Conservation (phyloP, 495 filamentous ascomycete species). For the Ascobolus immersus region DNA sequence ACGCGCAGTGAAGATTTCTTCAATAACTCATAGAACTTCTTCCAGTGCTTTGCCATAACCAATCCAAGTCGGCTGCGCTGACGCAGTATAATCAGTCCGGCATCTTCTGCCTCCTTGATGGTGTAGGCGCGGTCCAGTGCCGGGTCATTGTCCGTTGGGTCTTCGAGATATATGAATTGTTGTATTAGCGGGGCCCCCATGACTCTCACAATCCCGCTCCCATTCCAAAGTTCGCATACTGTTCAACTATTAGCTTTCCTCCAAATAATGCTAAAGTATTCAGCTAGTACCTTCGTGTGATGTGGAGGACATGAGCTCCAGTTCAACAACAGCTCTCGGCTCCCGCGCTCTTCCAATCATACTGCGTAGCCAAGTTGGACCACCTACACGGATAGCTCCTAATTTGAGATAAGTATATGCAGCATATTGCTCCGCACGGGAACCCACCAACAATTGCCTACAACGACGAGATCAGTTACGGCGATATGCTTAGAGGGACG, state of each 20-base stretch:
- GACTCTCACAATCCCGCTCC: conserved; percentile 3
- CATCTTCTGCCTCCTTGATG: too few relatives aligned
- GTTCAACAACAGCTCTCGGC: conserved; percentile 12
- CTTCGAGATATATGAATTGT: conserved; percentile 1
- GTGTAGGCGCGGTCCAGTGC: too few relatives aligned
- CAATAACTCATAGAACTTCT: too few relatives aligned
- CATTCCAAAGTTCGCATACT: conserved; percentile 16
- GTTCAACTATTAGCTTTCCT: too few relatives aligned
- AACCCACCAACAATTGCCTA: too few relatives aligned
- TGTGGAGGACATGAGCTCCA: conserved; percentile 17
- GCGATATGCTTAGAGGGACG: too few relatives aligned
- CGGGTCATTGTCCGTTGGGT: not conserved
- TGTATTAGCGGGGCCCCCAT: conserved; percentile 3
- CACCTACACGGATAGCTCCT: conserved; percentile 25
- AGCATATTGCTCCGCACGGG: too few relatives aligned
- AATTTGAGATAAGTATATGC: too few relatives aligned
- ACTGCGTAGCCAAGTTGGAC: conserved; percentile 23
- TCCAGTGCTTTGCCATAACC: not conserved
- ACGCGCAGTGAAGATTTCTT: too few relatives aligned
- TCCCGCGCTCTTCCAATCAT: conserved; percentile 23
- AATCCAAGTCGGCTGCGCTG: not conserved
- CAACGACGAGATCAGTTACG: too few relatives aligned
- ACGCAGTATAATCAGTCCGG: not conserved
- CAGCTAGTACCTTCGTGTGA: too few relatives aligned
- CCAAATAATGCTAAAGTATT: too few relatives aligned